Evolutionary conservation across 192 early-diverging fungal species (phyloP).

Genomic region (Powellomyces hirtus): DNA sequence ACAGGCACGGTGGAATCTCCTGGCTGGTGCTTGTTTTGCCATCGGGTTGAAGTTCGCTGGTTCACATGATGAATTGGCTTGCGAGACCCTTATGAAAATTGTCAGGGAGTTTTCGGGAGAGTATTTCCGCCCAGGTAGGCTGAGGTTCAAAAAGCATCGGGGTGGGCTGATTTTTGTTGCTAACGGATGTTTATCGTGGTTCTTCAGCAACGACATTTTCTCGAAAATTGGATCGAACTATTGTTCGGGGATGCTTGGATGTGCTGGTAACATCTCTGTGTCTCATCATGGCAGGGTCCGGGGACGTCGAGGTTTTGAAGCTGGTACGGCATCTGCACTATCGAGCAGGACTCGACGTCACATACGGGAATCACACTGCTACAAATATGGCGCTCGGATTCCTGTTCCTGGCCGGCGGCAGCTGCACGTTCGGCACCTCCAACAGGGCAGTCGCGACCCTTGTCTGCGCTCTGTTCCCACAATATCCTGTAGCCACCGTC

Average conservation of each 20-base stretch:
- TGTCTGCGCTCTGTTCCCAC: slow-evolving; percentile 67
- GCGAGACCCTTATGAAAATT: slow-evolving; percentile 46
- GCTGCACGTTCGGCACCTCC: slow-evolving; percentile 58
- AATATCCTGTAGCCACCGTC: slow-evolving; percentile 49
- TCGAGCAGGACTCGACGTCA: slow-evolving; percentile 44
- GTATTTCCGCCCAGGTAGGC: background rate
- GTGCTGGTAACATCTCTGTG: slow-evolving; percentile 58
- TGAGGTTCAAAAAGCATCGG: background rate
- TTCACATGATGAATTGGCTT: slow-evolving; percentile 42
- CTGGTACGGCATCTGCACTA: slow-evolving; percentile 57
- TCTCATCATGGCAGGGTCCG: slow-evolving; percentile 81
- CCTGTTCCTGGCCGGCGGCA: slow-evolving; percentile 71
- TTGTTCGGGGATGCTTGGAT: slow-evolving; percentile 68
- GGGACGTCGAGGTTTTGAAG: slow-evolving; percentile 61
- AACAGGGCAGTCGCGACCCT: slow-evolving; percentile 66
- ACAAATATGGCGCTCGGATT: slow-evolving; percentile 75
- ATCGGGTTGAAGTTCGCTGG: slow-evolving; percentile 71
- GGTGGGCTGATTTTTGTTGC: background rate
- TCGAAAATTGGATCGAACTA: slow-evolving; percentile 60
- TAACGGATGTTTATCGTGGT: background rate
- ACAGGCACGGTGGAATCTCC: slow-evolving; percentile 64
- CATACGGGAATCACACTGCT: slow-evolving; percentile 72
- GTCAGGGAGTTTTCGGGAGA: slow-evolving; percentile 37
- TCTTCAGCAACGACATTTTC: slow-evolving; percentile 51
- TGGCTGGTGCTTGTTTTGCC: slow-evolving; percentile 66